Base-by-base conservation (phyloP, 106 monocot genomes). In the Platanthera zijinensis region DNA sequence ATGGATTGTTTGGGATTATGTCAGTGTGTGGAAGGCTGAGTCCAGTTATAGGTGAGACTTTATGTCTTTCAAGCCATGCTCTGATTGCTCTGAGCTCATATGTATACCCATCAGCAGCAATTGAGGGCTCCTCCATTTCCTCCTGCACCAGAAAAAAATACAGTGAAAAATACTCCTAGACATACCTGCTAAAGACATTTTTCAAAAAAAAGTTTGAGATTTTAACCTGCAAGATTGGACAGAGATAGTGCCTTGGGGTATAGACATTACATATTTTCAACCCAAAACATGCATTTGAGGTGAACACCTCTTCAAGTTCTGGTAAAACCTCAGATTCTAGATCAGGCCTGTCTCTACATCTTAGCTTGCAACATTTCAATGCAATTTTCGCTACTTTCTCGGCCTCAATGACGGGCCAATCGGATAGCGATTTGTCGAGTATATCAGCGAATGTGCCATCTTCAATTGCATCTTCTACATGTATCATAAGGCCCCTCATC, bases 51-150 rank as follows among this genome's bases (percentile, higher is more conserved):
- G 95, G 95, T 57, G 95, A 95, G 66, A 86, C 75, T 3, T 74
- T 67, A 52, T 92, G 74, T 76, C 83, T 92, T n/a, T 76, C 81
- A 52, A 95, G 83, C 95, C 95, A 95, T 74, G 81, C 79, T 82
- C 79, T 89, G 50, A 95, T 95, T 75, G 92, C 95, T 76, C 30
- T 77, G 47, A 82, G 69, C 74, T 95, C 92, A 48, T 95, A 92
- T 22, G 92, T 92, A 76, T 89, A 89, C 63, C 95, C 95, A 90
- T 95, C 95, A 52, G 84, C 89, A 47, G 92, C 92, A 72, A 92
- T 79, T 52, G 86, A 87, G 6, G 95, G 92, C 48, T 90, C 74
- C 2, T 86, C 86, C 95, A 92, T 95, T 81, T 90, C 54, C 73
- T 86, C 87, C 95, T 95, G 89, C 69, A 86, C 39, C 0, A 32